Evolutionary conservation across 768 basidiomycete species (phyloP).

Genomic region (Boletellus sp.): DNA sequence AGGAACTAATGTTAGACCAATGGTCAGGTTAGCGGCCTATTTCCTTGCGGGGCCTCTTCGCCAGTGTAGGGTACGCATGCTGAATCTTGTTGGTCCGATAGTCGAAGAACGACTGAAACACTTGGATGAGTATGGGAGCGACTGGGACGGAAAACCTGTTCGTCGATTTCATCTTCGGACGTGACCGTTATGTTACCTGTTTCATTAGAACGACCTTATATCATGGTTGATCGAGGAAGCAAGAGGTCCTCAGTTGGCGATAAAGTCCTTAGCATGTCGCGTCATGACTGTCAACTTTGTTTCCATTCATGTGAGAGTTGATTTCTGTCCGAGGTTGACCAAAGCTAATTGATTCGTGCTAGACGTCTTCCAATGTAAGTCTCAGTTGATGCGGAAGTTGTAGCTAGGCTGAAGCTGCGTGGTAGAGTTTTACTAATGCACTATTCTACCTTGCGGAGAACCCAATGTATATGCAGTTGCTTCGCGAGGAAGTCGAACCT

Average conservation of each 20-base stretch:
- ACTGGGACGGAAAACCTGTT: constrained; percentile 28
- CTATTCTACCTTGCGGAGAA: constrained; percentile 35
- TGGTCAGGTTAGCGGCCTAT: constrained; percentile 12
- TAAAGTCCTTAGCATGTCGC: constrained; percentile 18
- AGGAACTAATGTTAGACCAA: background rate
- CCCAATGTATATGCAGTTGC: constrained; percentile 30
- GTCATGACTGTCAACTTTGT: constrained; percentile 13
- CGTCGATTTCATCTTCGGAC: too few species aligned
- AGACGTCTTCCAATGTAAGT: constrained; percentile 21
- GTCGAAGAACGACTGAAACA: constrained; percentile 26
- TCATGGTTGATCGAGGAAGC: constrained; percentile 31
- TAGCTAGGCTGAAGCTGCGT: background rate
- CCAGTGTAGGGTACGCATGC: background rate
- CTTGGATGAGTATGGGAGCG: constrained; percentile 18
- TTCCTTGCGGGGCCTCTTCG: constrained; percentile 5
- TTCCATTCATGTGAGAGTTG: constrained; percentile 17
- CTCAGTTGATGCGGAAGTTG: background rate
- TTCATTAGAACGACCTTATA: constrained; percentile 34
- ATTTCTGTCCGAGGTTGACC: background rate
- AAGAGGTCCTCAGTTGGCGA: constrained; percentile 8
- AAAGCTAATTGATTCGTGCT: background rate
- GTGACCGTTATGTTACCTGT: too few species aligned
- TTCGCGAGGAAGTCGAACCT: constrained; percentile 36
- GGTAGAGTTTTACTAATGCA: constrained; percentile 30
- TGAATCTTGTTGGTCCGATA: constrained; percentile 24